Evolutionary conservation across 2,329 filamentous ascomycete genomes (phyloP), one percentile per base, ranked within the genome.

Genomic region (Fusarium mundagurra): DNA sequence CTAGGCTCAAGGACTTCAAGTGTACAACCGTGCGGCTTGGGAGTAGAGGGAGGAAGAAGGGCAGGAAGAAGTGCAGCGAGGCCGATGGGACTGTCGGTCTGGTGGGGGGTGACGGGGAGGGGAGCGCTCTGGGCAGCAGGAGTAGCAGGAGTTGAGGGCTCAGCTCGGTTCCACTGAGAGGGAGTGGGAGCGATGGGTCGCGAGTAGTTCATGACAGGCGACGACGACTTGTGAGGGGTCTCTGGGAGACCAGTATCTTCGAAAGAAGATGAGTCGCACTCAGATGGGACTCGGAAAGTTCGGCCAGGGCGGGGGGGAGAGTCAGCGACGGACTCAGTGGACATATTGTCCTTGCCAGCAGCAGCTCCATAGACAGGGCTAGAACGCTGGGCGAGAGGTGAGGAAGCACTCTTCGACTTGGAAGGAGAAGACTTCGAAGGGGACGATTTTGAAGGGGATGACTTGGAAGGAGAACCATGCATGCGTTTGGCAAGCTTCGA

Each of bases 151-250:
- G 80, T 77, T 16, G 75, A 57, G 16, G 78, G 75, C 29, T 77
- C 75, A 12, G 18, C 39, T 38, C 68, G 73, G 45, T 74, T 69
- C 78, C 77, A 80, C 34, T 71, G 76, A 22, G 77, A 78, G 8
- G 80, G 80, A 16, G 80, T 81, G 20, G 79, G 80, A n/a, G 76
- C 79, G n/a, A 75, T 57, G 16, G 79, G 79, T 34, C 79, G 77
- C 36, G 67, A 41, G 13, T 65, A 70, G 50, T 73, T 77, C 17
- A 55, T 38, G 11, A 64, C 38, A 7, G 79, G 79, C 4, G 77
- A 79, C 9, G 63, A 57, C 5, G 57, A 34, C 34, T 62, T 68
- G 17, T 64, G 58, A 9, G 70, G 61, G 1, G 76, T 73, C 39
- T 59, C 61, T 14, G 69, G 61, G 8, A 53, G 59, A 16, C 58